Conservation (phyloP, 169 alveolate species). For the Plasmodium falciparum region DNA sequence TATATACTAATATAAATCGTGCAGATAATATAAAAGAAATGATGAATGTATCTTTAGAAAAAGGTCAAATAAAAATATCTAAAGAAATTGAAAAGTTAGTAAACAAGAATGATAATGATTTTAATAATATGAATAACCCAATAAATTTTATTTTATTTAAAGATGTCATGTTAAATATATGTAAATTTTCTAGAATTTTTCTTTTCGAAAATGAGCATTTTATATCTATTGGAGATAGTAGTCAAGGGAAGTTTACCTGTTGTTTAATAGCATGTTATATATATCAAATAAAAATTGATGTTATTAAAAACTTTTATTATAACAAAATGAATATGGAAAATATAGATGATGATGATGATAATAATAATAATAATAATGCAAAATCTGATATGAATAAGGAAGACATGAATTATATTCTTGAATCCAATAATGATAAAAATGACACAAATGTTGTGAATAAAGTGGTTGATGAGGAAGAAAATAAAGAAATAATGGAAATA, state of each 20-base stretch:
- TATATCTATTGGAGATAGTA: constrained; percentile 76
- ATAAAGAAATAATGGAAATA: background rate
- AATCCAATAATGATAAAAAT: background rate
- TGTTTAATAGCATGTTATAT: constrained; percentile 74
- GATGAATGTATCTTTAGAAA: constrained; percentile 19
- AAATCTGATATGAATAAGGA: background rate
- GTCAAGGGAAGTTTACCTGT: constrained; percentile 64
- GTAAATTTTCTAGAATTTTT: constrained; percentile 72
- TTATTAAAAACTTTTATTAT: constrained; percentile 69
- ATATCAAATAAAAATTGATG: constrained; percentile 72
- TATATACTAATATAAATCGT: background rate
- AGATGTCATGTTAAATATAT: constrained; percentile 73
- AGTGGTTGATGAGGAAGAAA: background rate
- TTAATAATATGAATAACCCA: constrained; percentile 38
- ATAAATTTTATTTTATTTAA: constrained; percentile 73
- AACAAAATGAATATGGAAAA: constrained; percentile 9
- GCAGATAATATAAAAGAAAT: constrained; percentile 4
- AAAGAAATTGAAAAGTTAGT: constrained; percentile 55
- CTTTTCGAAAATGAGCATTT: constrained; percentile 77
- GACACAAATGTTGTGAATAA: background rate
- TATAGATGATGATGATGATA: constrained; percentile 8
- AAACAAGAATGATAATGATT: constrained; percentile 70
- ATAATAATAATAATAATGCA: background rate
- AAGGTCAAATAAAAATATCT: constrained; percentile 36
- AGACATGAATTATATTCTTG: background rate